phyloP scores from a whole-genome alignment of 495 filamentous ascomycete species.

The Penicillium simplicissimum region DNA sequence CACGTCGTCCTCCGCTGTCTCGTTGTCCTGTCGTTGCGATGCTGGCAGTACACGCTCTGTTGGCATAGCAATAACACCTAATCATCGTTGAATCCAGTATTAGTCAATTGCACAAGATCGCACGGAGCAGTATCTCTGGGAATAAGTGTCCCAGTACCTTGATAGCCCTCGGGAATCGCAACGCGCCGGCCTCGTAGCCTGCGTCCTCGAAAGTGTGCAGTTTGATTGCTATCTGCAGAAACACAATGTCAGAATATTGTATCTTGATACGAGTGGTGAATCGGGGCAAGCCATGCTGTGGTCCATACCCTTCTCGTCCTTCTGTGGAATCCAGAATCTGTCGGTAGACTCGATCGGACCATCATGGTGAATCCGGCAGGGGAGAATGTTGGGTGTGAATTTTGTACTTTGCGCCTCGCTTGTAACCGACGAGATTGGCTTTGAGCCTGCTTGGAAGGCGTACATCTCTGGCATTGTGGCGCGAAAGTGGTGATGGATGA shows the following conservation, averaged over 20 bases:
- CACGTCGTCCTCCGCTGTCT: constrained; percentile 43
- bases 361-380: constrained; percentile 79
- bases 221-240: constrained; percentile 47
- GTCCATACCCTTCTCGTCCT: constrained; percentile 43
- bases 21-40: constrained; percentile 35
- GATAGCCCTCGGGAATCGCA: constrained; percentile 72
- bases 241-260: constrained; percentile 5
- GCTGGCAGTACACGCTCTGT: constrained; percentile 36
- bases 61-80: constrained; percentile 43
- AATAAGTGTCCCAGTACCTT: constrained; percentile 48
- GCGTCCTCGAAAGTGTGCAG: constrained; percentile 79
- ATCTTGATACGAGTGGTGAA: constrained; percentile 4
- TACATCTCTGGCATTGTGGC: constrained; percentile 39
- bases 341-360: constrained; percentile 65
- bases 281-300: background rate
- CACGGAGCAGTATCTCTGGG: background rate
- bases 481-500: background rate
- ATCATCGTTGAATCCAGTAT: background rate
- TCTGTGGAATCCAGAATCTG: constrained; percentile 69
- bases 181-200: constrained; percentile 71
- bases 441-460: constrained; percentile 36
- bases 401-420: constrained; percentile 13
- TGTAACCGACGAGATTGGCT: constrained; percentile 22
- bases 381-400: constrained; percentile 75
- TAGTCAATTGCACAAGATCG: background rate